phyloP scores from a whole-genome alignment of 1,139 yeast species.

The Saccharomycopsis hybrid region DNA sequence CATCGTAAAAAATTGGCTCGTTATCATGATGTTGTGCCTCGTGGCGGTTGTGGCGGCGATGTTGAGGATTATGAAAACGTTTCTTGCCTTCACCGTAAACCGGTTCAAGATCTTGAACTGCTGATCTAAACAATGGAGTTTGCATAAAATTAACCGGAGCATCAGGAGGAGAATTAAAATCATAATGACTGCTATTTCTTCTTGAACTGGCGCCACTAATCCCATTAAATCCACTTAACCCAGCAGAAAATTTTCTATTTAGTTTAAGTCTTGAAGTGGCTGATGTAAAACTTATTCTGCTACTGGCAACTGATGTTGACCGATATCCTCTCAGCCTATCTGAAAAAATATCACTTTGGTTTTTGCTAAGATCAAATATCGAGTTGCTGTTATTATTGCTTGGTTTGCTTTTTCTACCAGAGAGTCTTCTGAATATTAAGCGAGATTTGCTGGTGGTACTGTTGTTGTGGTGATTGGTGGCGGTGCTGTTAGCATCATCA shows the following conservation, averaged over 20 bases:
- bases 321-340: not conserved
- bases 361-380: too few species aligned
- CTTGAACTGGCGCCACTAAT: not conserved
- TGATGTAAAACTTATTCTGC: conserved; percentile 8
- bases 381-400: too few species aligned
- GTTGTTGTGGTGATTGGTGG: too few species aligned
- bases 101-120: not conserved
- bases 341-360: too few species aligned
- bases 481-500: too few species aligned
- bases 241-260: not conserved
- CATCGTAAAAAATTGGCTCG: too few species aligned
- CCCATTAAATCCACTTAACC: not conserved
- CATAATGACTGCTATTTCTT: not conserved
- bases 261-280: not conserved
- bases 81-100: conserved; percentile 1
- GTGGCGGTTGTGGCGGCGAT: not conserved
- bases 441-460: too few species aligned
- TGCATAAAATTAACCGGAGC: conserved; percentile 7
- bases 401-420: too few species aligned
- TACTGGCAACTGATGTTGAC: not conserved
- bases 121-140: not conserved
- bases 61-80: not conserved
- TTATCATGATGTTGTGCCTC: too few species aligned
- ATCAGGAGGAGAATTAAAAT: not conserved
- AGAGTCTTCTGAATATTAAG: too few species aligned